phyloP scores from a whole-genome alignment of 768 basidiomycete genomes.

The Mycena maculata region DNA sequence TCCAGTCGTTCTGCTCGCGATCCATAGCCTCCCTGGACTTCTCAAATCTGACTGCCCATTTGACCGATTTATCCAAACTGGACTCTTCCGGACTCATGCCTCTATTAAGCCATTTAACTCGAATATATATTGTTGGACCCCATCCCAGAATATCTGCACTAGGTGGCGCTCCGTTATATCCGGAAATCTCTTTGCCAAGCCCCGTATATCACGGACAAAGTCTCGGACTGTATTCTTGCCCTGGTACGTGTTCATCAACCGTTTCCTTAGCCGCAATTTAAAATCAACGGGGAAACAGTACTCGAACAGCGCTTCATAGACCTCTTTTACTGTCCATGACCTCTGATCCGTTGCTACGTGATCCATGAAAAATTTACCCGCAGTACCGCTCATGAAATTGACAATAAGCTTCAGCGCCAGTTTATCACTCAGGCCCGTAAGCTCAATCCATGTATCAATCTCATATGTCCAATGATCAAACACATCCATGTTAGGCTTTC shows the following conservation, averaged over 20 bases:
- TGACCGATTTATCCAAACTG: background rate
- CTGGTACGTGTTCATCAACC: constrained; percentile 12
- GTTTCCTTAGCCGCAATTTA: constrained; percentile 9
- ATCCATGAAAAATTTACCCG: constrained; percentile 40
- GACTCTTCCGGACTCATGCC: background rate
- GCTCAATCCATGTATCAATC: constrained; percentile 32
- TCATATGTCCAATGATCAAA: constrained; percentile 34
- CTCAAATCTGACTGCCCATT: background rate
- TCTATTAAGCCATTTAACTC: background rate
- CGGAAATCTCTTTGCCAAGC: constrained; percentile 11
- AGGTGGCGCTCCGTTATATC: constrained; percentile 14
- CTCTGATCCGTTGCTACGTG: constrained; percentile 23
- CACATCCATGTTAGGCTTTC: constrained; percentile 30
- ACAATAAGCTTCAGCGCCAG: constrained; percentile 29
- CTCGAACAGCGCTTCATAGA: constrained; percentile 28
- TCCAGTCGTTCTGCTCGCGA: constrained; percentile 12
- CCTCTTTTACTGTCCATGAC: constrained; percentile 29
- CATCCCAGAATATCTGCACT: constrained; percentile 18
- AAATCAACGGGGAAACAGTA: constrained; percentile 30
- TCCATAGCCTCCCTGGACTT: background rate
- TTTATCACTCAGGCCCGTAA: constrained; percentile 25
- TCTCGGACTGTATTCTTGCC: constrained; percentile 15
- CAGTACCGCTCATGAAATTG: constrained; percentile 36
- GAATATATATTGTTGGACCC: background rate
- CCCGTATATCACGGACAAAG: constrained; percentile 1